phyloP scores from a whole-genome alignment of 148 eudicot species.

The Camellia granthamiana region DNA sequence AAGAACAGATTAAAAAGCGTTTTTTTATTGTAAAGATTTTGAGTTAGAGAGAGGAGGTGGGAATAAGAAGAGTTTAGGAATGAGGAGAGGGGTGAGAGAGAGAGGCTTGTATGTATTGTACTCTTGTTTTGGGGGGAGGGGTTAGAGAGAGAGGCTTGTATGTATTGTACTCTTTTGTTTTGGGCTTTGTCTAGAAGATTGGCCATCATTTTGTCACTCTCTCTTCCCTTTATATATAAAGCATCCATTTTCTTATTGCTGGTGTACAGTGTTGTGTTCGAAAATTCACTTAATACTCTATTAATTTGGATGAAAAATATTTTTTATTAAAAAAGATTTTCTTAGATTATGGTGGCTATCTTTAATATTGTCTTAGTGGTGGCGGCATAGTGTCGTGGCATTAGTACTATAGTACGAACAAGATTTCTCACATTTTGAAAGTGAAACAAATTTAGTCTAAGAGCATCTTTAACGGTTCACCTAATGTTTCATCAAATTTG shows the following conservation, averaged over 20 bases:
- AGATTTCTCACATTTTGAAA: no score
- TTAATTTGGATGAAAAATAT: no score
- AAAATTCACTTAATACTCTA: no score
- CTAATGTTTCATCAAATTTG: no score
- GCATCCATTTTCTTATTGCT: background rate
- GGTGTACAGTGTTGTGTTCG: background rate
- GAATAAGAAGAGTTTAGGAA: conserved; percentile 15
- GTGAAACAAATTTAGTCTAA: no score
- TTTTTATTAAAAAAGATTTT: no score
- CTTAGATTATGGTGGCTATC: no score
- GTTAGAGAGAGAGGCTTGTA: conserved; percentile 23
- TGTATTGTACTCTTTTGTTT: conserved; percentile 16
- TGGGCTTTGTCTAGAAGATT: conserved; percentile 18
- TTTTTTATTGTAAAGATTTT: background rate
- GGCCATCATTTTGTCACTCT: conserved; percentile 33
- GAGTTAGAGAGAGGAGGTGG: conserved; percentile 1
- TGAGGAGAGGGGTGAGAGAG: conserved; percentile 19
- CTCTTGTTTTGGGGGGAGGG: conserved; percentile 16
- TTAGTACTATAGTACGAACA: no score
- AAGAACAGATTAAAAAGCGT: conserved; percentile 22
- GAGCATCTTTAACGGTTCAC: no score
- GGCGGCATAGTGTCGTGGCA: no score
- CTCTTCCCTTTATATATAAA: conserved; percentile 17
- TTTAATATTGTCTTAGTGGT: no score
- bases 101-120: conserved; percentile 22